phyloP scores from a whole-genome alignment of 768 basidiomycete genomes.

The Lactifluus hygrophoroides region DNA sequence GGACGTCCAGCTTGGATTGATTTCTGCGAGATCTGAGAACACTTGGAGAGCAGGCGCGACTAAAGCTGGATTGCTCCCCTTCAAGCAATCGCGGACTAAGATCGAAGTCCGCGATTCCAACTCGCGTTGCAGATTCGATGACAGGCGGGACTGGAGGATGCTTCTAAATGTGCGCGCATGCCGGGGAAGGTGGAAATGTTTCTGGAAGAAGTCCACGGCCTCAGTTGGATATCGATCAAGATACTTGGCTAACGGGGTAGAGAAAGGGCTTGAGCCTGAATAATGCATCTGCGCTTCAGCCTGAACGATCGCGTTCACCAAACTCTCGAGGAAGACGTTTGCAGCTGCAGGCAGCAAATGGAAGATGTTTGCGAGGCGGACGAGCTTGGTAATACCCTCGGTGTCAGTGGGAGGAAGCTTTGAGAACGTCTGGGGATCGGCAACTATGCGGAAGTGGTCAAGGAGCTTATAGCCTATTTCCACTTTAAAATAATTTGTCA shows the following conservation, averaged over 20 bases:
- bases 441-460: conserved; percentile 90
- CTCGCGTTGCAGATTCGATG: conserved; percentile 66
- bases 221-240: conserved; percentile 84
- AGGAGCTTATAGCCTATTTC: conserved; percentile 97
- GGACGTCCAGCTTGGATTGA: conserved; percentile 63
- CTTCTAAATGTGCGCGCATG: conserved; percentile 79
- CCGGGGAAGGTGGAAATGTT: conserved; percentile 65
- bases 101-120: conserved; percentile 48
- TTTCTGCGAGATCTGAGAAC: conserved; percentile 62
- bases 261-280: conserved; percentile 84
- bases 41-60: conserved; percentile 67
- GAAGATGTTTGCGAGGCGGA: conserved; percentile 94
- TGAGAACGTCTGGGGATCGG: conserved; percentile 79
- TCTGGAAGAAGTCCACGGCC: conserved; percentile 77
- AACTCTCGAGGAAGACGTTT: conserved; percentile 79
- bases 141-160: conserved; percentile 70
- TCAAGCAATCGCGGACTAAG: conserved; percentile 45
- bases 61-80: conserved; percentile 39
- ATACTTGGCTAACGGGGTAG: conserved; percentile 84
- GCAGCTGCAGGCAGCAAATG: conserved; percentile 92
- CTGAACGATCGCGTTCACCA: conserved; percentile 84
- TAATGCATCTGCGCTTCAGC: conserved; percentile 90
- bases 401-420: conserved; percentile 77
- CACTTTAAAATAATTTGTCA: conserved; percentile 99
- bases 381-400: conserved; percentile 86